Percentiles rank a stretch among this genome's conserved stretches.
These are phyloP conservation scores for Exobasidium cylindrosporum DNA, from an alignment of 1,284 basidiomycete genomes.

Conservation along the genomic window DNA sequence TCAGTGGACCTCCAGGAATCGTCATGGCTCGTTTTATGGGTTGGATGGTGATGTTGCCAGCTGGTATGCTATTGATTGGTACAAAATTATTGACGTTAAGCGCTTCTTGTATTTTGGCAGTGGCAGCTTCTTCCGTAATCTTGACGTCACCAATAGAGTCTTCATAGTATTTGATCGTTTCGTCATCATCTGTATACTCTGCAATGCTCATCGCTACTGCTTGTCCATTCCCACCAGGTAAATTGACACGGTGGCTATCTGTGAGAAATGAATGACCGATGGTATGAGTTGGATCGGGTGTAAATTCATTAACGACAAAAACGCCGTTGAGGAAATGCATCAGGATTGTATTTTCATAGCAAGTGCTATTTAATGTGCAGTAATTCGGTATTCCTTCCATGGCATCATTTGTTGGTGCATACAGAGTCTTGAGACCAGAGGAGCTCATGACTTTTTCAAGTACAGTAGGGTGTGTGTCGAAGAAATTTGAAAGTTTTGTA, in stretches of 20 bases:
- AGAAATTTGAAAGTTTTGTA: not conserved
- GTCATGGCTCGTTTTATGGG: conserved; percentile 35
- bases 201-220: conserved; percentile 26
- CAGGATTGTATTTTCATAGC: conserved; percentile 35
- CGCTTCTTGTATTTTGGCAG: not conserved
- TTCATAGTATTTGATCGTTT: not conserved
- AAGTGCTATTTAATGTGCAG: too few species aligned
- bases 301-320: conserved; percentile 24
- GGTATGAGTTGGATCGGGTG: conserved; percentile 30
- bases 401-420: conserved; percentile 34
- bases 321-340: conserved; percentile 33
- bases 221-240: conserved; percentile 41
- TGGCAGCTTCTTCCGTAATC: too few species aligned
- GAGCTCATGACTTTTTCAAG: not conserved
- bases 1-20: conserved; percentile 29
- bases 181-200: too few species aligned
- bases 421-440: conserved; percentile 13
- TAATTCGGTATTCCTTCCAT: conserved; percentile 34
- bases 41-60: conserved; percentile 29
- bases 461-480: not conserved
- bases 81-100: not conserved
- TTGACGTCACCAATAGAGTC: too few species aligned
- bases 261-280: conserved; percentile 36
- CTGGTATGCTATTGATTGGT: conserved; percentile 15
- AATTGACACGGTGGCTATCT: conserved; percentile 16